A percentile compares a stretch with the other conserved stretches of the same genome.
These are phyloP conservation scores for Carex parvula DNA, from an alignment of 176 grass and related monocot genomes.

Conservation along the genomic window DNA sequence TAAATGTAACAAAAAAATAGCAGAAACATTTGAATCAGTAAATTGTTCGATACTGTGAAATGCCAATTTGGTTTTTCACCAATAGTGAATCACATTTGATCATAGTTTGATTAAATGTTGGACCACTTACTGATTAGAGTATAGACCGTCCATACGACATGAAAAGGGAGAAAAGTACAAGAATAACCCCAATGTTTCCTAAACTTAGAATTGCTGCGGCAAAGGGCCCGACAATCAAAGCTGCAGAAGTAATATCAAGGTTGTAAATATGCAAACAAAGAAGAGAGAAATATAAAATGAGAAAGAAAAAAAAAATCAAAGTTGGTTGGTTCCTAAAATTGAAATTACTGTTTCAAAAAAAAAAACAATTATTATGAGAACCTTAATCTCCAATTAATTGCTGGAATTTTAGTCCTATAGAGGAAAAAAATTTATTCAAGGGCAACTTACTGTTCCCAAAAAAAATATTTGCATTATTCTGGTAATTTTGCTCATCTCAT, in stretches of 20 bases:
- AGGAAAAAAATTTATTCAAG: neutral
- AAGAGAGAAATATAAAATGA: neutral
- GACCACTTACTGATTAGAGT: constrained; percentile 58
- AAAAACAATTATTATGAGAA: neutral
- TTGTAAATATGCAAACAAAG: neutral
- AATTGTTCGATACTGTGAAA: neutral
- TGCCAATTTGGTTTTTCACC: neutral
- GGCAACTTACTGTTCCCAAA: neutral
- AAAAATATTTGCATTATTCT: neutral
- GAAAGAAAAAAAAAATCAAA: neutral
- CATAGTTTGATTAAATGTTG: neutral
- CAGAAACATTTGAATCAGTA: neutral
- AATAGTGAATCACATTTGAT: neutral
- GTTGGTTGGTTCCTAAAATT: neutral
- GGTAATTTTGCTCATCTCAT: neutral
- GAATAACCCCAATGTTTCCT: constrained; percentile 76
- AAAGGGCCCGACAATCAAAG: constrained; percentile 71
- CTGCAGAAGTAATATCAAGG: constrained; percentile 31
- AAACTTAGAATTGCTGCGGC: constrained; percentile 67
- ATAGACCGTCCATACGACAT: constrained; percentile 86
- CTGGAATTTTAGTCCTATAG: neutral
- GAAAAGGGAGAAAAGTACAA: constrained; percentile 72
- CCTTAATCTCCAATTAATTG: neutral
- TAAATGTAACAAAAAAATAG: neutral
- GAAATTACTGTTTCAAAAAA: neutral